These are phyloP conservation scores for Salix suchowensis DNA, from an alignment of 345 rosid species.

Conservation along the genomic window DNA sequence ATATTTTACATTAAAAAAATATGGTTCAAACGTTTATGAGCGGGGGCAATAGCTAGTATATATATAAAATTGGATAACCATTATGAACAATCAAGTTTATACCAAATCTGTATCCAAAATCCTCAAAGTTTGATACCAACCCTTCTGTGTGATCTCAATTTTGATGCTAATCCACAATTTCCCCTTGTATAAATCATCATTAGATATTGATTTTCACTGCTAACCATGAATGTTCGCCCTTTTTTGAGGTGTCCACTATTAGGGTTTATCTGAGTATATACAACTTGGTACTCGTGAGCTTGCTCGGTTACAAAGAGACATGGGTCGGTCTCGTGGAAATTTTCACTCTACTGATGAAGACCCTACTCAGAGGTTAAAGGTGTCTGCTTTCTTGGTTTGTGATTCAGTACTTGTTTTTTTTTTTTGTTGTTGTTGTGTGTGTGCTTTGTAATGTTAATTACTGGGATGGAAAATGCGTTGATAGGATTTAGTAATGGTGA, in stretches of 20 bases:
- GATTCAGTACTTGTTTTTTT: no score
- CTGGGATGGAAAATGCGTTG: not conserved
- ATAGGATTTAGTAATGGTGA: not conserved
- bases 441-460: not conserved
- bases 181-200: not conserved
- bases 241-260: not conserved
- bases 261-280: not conserved
- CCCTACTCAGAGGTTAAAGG: slow-evolving; percentile 74
- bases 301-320: slow-evolving; percentile 12
- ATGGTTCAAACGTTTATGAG: no score
- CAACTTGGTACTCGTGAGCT: not conserved
- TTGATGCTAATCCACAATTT: not conserved
- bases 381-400: not conserved
- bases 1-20: no score
- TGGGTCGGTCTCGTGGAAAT: slow-evolving; percentile 98
- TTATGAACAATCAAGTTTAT: no score
- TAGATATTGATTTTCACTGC: not conserved
- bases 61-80: no score
- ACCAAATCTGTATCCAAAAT: not conserved
- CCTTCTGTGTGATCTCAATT: not conserved
- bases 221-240: not conserved
- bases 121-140: not conserved
- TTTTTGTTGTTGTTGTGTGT: not conserved
- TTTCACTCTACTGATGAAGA: slow-evolving; percentile 80
- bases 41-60: no score